Conservation (phyloP, 2,329 filamentous ascomycete species). For the Magnaporthiopsis rhizophila region DNA sequence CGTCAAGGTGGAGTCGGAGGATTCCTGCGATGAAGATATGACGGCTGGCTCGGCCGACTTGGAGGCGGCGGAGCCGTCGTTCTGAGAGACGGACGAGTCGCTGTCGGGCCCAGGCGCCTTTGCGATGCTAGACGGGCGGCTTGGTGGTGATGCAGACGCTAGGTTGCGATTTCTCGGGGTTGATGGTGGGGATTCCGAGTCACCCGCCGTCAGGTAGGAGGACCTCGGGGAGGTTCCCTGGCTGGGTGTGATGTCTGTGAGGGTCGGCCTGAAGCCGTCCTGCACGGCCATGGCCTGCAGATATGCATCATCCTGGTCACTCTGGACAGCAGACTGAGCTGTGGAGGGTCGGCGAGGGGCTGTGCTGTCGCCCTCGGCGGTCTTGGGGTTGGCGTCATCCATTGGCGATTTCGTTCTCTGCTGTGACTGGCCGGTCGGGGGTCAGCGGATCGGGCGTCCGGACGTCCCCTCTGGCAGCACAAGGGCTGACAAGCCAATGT, state of each 20-base stretch:
- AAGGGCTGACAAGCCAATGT: neutral
- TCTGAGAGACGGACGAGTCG: conserved; percentile 32
- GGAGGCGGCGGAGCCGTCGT: neutral
- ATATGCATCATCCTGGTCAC: conserved; percentile 8
- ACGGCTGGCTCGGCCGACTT: neutral
- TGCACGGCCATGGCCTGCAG: conserved; percentile 9
- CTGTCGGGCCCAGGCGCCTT: conserved; percentile 39
- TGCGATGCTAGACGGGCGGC: conserved; percentile 41
- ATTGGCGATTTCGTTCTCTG: conserved; percentile 8
- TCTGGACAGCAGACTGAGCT: conserved; percentile 7
- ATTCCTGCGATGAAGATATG: conserved; percentile 6
- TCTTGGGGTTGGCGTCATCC: conserved; percentile 13
- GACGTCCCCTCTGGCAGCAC: conserved; percentile 1
- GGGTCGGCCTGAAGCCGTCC: conserved; percentile 13
- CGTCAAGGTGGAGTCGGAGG: conserved; percentile 15
- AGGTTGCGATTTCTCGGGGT: neutral
- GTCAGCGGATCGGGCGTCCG: neutral
- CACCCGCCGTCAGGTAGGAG: neutral
- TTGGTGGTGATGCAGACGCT: conserved; percentile 1
- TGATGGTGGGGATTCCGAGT: neutral
- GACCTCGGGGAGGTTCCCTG: neutral
- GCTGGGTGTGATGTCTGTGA: neutral
- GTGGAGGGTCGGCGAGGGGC: conserved; percentile 13
- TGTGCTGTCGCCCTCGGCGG: conserved; percentile 14
- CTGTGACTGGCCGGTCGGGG: neutral